Percentiles rank a stretch among this genome's conserved stretches.
These are phyloP conservation scores for Draba incana DNA, from an alignment of 345 rosid species.

Conservation along the genomic window DNA sequence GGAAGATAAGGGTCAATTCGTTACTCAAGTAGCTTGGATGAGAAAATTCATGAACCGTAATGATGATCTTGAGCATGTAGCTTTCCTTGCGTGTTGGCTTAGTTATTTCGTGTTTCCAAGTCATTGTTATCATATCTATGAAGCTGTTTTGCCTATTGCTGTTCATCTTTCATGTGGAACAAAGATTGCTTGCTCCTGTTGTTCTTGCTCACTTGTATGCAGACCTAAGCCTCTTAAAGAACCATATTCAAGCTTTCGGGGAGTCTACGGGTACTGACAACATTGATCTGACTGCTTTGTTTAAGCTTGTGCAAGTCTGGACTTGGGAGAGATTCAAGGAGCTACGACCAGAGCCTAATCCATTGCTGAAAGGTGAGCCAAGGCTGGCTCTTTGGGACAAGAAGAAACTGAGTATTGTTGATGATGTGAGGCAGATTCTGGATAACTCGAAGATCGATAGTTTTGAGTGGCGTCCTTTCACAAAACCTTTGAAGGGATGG, in stretches of 20 bases:
- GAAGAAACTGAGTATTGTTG: too few species aligned
- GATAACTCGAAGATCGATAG: too few species aligned
- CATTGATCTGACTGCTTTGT: conserved; percentile 37
- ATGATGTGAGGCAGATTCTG: too few species aligned
- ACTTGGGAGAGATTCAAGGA: conserved; percentile 53
- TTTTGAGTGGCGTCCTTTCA: too few species aligned
- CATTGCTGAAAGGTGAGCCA: too few species aligned
- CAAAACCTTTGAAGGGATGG: too few species aligned
- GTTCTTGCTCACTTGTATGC: conserved; percentile 48
- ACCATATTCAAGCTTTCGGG: conserved; percentile 2
- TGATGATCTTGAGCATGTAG: conserved; percentile 46
- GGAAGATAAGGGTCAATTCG: background rate
- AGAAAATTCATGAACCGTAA: too few species aligned
- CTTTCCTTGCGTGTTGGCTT: conserved; percentile 37
- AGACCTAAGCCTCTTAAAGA: conserved; percentile 33
- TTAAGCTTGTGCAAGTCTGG: conserved; percentile 54
- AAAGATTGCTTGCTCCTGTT: conserved; percentile 51
- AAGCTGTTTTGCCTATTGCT: conserved; percentile 34
- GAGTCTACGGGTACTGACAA: background rate
- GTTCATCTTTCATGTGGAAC: conserved; percentile 50
- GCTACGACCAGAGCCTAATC: background rate
- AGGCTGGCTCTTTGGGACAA: too few species aligned
- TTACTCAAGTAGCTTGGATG: too few species aligned
- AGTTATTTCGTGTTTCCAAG: too few species aligned
- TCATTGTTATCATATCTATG: too few species aligned